phyloP scores from a whole-genome alignment of 257 asterid species.

The Primulina huaijiensis region DNA sequence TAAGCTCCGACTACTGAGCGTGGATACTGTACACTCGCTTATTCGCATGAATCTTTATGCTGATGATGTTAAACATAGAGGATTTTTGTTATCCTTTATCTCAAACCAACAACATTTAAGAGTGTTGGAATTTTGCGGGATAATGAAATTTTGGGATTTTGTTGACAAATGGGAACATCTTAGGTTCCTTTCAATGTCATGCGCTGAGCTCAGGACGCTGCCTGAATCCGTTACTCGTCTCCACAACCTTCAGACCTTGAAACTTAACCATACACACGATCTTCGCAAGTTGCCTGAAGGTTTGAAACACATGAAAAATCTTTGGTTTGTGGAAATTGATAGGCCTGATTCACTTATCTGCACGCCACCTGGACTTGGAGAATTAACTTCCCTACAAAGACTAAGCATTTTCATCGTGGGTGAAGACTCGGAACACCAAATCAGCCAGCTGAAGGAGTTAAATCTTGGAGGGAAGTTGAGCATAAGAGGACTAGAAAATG shows the following conservation, averaged over 20 bases:
- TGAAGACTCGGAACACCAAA: constrained; percentile 17
- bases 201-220: neutral
- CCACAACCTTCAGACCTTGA: constrained; percentile 28
- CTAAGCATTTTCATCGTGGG: constrained; percentile 34
- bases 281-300: constrained; percentile 26
- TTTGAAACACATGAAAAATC: constrained; percentile 26
- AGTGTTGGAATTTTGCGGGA: neutral
- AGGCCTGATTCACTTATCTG: neutral
- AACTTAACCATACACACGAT: neutral
- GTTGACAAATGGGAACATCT: constrained; percentile 20
- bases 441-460: constrained; percentile 28
- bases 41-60: rapidly evolving
- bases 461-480: constrained; percentile 22
- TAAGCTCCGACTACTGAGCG: neutral
- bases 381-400: constrained; percentile 12
- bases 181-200: constrained; percentile 10
- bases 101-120: constrained; percentile 21
- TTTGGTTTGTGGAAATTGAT: constrained; percentile 22
- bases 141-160: neutral
- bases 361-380: constrained; percentile 28
- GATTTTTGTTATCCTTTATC: neutral
- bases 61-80: too few species aligned
- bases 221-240: constrained; percentile 27
- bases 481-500: constrained; percentile 27
- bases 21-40: constrained; percentile 11